phyloP scores from a whole-genome alignment of 2,329 filamentous ascomycete genomes.

The Graphiopsis chlorocephala region DNA sequence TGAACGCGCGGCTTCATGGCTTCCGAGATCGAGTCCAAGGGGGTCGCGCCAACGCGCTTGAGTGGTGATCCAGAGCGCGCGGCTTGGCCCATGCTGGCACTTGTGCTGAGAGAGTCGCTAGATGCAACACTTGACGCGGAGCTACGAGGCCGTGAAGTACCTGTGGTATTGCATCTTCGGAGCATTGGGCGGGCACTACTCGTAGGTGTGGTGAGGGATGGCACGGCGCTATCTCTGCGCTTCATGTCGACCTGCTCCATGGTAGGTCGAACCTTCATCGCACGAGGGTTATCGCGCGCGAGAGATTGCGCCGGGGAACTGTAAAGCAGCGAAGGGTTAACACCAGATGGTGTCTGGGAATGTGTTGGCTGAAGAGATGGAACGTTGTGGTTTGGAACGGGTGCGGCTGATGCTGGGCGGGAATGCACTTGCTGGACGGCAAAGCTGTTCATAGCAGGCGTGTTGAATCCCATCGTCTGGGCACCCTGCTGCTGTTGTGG shows the following conservation, averaged over 20 bases:
- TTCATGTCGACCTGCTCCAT: constrained; percentile 18
- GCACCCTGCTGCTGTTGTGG: constrained; percentile 18
- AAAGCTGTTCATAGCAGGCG: constrained; percentile 34
- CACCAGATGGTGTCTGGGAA: constrained; percentile 36
- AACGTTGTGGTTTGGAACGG: constrained; percentile 19
- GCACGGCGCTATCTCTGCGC: constrained; percentile 27
- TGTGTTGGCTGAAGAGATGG: constrained; percentile 14
- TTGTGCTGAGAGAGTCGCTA: constrained; percentile 22
- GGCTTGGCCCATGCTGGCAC: constrained; percentile 34
- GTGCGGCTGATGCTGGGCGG: constrained; percentile 28
- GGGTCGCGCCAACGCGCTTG: constrained; percentile 42
- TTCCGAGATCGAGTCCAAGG: constrained; percentile 47
- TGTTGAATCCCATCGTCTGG: constrained; percentile 28
- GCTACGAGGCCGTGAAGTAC: constrained; percentile 23
- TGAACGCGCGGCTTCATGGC: constrained; percentile 35
- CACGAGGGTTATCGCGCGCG: constrained; percentile 16
- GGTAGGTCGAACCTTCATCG: constrained; percentile 22
- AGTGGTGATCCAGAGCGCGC: constrained; percentile 47
- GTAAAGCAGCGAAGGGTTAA: constrained; percentile 48
- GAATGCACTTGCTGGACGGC: constrained; percentile 25
- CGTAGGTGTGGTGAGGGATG: not conserved
- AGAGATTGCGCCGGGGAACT: constrained; percentile 32
- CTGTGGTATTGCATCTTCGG: constrained; percentile 48
- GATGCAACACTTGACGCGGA: constrained; percentile 9
- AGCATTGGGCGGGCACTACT: constrained; percentile 24